Percentiles rank a stretch among this genome's conserved stretches.
Evolutionary conservation across 139 green algal species (phyloP).

Genomic region (Micractinium sp.): DNA sequence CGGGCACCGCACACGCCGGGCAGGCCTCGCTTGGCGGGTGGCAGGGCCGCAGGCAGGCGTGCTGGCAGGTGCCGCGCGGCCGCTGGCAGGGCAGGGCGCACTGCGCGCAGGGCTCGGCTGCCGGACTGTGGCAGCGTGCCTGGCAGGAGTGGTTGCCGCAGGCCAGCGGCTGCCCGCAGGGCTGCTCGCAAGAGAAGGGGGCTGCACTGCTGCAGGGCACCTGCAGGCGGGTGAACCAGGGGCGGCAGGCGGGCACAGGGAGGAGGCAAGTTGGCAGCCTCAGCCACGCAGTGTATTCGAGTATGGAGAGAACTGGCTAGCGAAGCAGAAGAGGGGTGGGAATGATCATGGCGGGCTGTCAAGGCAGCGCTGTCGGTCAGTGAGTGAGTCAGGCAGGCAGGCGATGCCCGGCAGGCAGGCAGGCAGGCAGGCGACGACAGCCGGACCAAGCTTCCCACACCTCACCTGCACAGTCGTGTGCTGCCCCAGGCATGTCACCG

Average conservation of each 20-base stretch:
- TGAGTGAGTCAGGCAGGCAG: too few species aligned
- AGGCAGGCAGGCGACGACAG: too few species aligned
- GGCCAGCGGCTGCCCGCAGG: conserved; percentile 48
- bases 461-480: conserved; percentile 46
- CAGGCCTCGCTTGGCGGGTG: conserved; percentile 57
- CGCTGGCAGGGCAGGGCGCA: conserved; percentile 60
- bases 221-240: not conserved
- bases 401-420: too few species aligned
- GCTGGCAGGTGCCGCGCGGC: conserved; percentile 51
- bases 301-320: too few species aligned
- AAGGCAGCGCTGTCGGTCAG: too few species aligned
- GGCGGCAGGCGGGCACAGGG: too few species aligned
- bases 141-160: conserved; percentile 78
- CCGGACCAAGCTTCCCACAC: too few species aligned
- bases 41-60: conserved; percentile 68
- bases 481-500: conserved; percentile 57
- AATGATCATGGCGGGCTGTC: too few species aligned
- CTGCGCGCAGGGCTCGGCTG: conserved; percentile 42
- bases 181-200: conserved; percentile 55
- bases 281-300: not conserved
- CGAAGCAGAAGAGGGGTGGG: too few species aligned
- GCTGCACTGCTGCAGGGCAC: conserved; percentile 51
- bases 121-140: conserved; percentile 60
- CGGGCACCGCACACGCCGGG: conserved; percentile 32
- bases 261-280: too few species aligned